A percentile compares a stretch with the other conserved stretches of the same genome.
Evolutionary conservation across 139 green algal species (phyloP).

Genomic region (Asterochloris sp.): DNA sequence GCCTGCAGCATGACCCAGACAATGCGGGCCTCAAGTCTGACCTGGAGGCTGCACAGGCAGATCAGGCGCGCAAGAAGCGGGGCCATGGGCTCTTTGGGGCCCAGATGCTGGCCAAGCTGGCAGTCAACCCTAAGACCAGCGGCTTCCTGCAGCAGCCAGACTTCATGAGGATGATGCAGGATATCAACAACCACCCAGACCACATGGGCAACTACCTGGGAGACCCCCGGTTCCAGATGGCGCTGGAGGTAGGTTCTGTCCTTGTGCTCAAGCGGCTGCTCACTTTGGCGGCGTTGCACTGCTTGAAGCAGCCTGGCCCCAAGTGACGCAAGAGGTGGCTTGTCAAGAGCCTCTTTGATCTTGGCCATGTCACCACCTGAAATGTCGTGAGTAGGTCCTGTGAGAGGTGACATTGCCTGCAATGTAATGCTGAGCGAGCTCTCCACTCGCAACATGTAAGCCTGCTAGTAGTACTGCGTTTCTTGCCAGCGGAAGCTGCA

Average conservation of each 20-base stretch:
- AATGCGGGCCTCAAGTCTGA: constrained; percentile 67
- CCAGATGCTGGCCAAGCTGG: constrained; percentile 78
- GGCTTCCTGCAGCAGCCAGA: constrained; percentile 78
- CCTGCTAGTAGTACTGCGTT: not conserved
- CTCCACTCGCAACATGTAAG: not conserved
- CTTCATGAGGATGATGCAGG: constrained; percentile 85
- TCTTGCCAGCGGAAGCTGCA: not conserved
- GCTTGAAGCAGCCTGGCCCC: no score
- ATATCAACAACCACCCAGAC: constrained; percentile 69
- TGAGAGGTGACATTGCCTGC: no score
- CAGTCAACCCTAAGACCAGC: constrained; percentile 75
- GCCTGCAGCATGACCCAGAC: constrained; percentile 70
- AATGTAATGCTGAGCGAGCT: no score
- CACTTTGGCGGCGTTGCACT: constrained; percentile 11
- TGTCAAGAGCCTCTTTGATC: not conserved
- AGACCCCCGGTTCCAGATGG: constrained; percentile 68
- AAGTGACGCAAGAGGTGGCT: no score
- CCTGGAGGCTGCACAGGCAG: constrained; percentile 54
- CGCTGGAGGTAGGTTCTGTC: constrained; percentile 47
- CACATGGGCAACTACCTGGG: constrained; percentile 63
- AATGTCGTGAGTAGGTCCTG: no score
- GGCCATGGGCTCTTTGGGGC: constrained; percentile 42
- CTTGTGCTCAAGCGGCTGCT: constrained; percentile 14
- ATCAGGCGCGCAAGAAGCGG: not conserved
- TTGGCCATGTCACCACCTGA: no score